Evolutionary conservation across 192 early-diverging fungal genomes (phyloP), one percentile per base, ranked within the genome.

Genomic region (Chytriomyces sp.): DNA sequence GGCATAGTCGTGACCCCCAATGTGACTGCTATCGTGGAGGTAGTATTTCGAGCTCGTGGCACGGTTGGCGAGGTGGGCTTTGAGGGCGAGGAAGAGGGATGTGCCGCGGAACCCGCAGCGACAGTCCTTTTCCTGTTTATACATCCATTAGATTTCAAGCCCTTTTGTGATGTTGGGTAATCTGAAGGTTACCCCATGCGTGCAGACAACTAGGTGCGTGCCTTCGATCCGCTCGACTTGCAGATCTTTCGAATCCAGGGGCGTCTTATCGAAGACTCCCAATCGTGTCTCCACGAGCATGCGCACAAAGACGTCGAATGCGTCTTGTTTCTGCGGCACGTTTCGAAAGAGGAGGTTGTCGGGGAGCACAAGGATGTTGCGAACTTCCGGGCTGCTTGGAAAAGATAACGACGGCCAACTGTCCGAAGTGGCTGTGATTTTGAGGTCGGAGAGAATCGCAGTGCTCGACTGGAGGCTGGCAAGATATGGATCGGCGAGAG

Each of bases 1-100:
- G 10, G 87, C 87, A 49, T 60, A 85, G 36, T 80, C 79, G 70
- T 89, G 87, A 19, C 87, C 87, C 31, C 87, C 87, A 28, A 89
- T 76, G 75, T 89, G 87, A n/a, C 81, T 84, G 34, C 83, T 78
- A 4, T 70, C 77, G 31, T 72, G 76, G 34, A 82, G 73, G 37
- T 8, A 40, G 39, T 53, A 56, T 34, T 65, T 7, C 31, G 14
- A 19, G 60, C 22, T 32, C 41, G 26, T 58, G 14, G 17, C 28
- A 14, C 12, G 12, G 56, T 14, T 32, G 56, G 56, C 14, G 14
- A 58, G 26, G 26, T 58, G 56, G 31, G 19, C 39, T 8, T 14
- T 2, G 25, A 66, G 32, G 0, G 40, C 64, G 19, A 12, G 17
- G n/a, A 69, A 32, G 8, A 69, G 32, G 10, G 8, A 5, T 31